These are phyloP conservation scores for Sclerotinia sclerotiorum DNA, from an alignment of 2,329 filamentous ascomycete genomes.

Conservation along the genomic window DNA sequence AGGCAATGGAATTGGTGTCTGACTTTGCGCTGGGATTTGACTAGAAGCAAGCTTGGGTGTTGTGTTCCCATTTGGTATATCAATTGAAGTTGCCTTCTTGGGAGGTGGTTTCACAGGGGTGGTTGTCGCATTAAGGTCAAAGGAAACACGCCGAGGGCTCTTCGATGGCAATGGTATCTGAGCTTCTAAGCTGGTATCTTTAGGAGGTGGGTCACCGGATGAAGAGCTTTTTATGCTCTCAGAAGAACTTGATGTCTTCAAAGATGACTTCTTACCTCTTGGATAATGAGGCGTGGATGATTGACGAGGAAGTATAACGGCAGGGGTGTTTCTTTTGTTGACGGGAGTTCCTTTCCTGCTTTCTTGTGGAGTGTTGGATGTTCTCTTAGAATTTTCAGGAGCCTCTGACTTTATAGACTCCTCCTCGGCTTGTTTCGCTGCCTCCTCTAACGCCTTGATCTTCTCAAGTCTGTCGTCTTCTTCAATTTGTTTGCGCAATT, in stretches of 20 bases:
- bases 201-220: slow-evolving; percentile 25
- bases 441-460: slow-evolving; percentile 24
- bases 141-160: slow-evolving; percentile 28
- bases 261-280: slow-evolving; percentile 32
- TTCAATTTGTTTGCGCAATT: slow-evolving; percentile 19
- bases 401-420: slow-evolving; percentile 12
- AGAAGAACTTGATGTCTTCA: slow-evolving; percentile 31
- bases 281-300: slow-evolving; percentile 37
- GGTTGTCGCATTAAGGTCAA: slow-evolving; percentile 26
- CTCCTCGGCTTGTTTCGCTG: slow-evolving; percentile 18
- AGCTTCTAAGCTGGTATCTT: slow-evolving; percentile 31
- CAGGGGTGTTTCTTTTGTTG: slow-evolving; percentile 21
- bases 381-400: not conserved
- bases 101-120: slow-evolving; percentile 17
- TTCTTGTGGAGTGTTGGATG: slow-evolving; percentile 13
- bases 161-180: slow-evolving; percentile 32
- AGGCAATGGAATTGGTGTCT: slow-evolving; percentile 18
- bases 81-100: slow-evolving; percentile 11
- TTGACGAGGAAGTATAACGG: slow-evolving; percentile 27
- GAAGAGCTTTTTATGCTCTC: slow-evolving; percentile 31
- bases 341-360: slow-evolving; percentile 19
- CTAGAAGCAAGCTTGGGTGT: slow-evolving; percentile 5
- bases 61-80: not conserved
- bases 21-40: slow-evolving; percentile 2
- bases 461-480: slow-evolving; percentile 27